Base-by-base conservation (phyloP, 768 basidiomycete genomes). In the Boletus barrowsii region DNA sequence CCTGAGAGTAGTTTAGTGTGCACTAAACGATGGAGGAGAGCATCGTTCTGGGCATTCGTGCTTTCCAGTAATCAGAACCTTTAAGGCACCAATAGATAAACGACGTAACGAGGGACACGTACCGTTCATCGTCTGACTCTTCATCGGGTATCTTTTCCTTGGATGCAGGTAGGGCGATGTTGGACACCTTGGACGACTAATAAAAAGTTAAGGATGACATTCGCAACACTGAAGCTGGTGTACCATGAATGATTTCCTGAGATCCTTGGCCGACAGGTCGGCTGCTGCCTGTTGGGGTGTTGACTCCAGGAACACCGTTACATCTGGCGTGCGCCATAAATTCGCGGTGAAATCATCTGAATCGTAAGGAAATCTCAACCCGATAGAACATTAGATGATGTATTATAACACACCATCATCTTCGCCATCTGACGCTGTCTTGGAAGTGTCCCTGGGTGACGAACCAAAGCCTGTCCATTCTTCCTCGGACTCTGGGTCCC, bases 1-100 rank as follows among this genome's bases (percentile, higher is more conserved):
- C 87, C 89, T 10, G 91, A 87, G 7, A 93, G 74, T 5, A 93
- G 72, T 58, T 86, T 79, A 0, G 90, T 92, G 66, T 93, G 91
- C 15, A 93, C 79, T 6, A 93, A 75, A 48, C 82, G 84, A 67
- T 92, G 89, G 14, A 93, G 78, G 24, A 87, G 68, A 1, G 83
- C 85, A 64, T 93, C 91, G 49, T 93, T 93, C 59, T 88, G 83
- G 10, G 75, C 71, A 66, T 90, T 88, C 18, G 86, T 81, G 46
- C 92, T 93, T 62, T 11, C 42, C 41, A 45, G 29, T 18, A 22
- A 36, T 46, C 49, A 54, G 35, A 41, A 37, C 14, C 30, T 52
- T 44, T 47, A 18, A 32, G 29, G 20, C 4, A 48, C 30, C 18
- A 29, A 33, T 17, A 35, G 5, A 24, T 18, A 18, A 29, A 50